Percentiles rank a stretch among this genome's conserved stretches.
Conservation (phyloP, 306 rosid genomes). For the Delonix regia region DNA sequence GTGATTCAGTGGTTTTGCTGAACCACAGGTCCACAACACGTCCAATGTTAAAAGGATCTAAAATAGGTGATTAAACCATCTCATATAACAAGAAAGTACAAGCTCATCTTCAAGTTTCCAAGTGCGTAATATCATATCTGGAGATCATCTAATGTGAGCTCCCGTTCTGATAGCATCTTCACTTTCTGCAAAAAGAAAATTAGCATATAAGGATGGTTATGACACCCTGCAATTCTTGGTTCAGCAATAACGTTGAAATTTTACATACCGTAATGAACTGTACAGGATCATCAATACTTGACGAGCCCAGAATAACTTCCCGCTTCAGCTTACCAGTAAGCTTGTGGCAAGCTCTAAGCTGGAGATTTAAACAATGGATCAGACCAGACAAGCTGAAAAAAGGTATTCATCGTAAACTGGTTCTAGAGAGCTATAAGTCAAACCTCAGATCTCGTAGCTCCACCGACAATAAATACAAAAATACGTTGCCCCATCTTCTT, state of each 20-base stretch:
- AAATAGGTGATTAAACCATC: constrained; percentile 25
- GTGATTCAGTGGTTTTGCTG: constrained; percentile 34
- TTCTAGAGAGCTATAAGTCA: constrained; percentile 15
- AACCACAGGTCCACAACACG: constrained; percentile 21
- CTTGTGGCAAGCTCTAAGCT: constrained; percentile 96
- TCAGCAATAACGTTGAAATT: constrained; percentile 20
- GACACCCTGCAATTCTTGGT: not conserved
- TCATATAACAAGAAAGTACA: constrained; percentile 23
- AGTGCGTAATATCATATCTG: constrained; percentile 56
- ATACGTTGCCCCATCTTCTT: constrained; percentile 91
- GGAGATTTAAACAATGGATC: constrained; percentile 42
- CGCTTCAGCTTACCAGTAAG: constrained; percentile 82
- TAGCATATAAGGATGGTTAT: constrained; percentile 17
- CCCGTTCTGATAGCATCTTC: constrained; percentile 59
- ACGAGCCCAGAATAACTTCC: constrained; percentile 84
- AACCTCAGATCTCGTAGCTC: constrained; percentile 99
- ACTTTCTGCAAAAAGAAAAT: constrained; percentile 61
- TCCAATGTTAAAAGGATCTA: constrained; percentile 40
- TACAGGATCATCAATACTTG: constrained; percentile 93
- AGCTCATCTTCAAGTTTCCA: constrained; percentile 36
- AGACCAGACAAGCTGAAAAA: constrained; percentile 19
- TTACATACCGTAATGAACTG: constrained; percentile 74
- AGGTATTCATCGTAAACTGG: constrained; percentile 10
- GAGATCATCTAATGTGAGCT: constrained; percentile 81
- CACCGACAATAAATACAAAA: constrained; percentile 90